Conservation (phyloP, 2,329 filamentous ascomycete species). For the Hymenoscyphus albidus region DNA sequence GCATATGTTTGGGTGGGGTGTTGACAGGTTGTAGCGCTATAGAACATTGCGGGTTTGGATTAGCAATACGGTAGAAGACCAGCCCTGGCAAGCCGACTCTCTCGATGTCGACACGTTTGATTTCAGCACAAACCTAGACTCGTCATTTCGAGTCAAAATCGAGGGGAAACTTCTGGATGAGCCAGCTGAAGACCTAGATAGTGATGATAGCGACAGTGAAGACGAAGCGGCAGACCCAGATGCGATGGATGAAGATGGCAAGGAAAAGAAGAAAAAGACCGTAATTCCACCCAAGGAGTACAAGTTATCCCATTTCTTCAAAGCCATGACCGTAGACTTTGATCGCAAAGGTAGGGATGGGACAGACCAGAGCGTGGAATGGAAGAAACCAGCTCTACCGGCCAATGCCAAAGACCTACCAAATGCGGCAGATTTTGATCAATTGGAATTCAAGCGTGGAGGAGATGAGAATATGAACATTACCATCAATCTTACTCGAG, state of each 20-base stretch:
- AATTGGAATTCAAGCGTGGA: constrained; percentile 84
- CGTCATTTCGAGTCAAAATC: constrained; percentile 86
- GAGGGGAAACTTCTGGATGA: constrained; percentile 81
- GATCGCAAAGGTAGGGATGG: constrained; percentile 57
- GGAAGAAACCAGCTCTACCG: constrained; percentile 71
- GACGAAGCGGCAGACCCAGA: constrained; percentile 40
- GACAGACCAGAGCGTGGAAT: constrained; percentile 64
- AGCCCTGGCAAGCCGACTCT: constrained; percentile 78
- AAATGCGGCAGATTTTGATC: constrained; percentile 77
- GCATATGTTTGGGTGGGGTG: not conserved
- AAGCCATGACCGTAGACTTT: constrained; percentile 70
- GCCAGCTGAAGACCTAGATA: constrained; percentile 50
- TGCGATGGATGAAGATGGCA: constrained; percentile 54
- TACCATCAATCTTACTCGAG: constrained; percentile 77
- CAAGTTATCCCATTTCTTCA: constrained; percentile 77
- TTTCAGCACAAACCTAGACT: constrained; percentile 71
- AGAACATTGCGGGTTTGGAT: constrained; percentile 91
- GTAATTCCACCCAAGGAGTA: constrained; percentile 45
- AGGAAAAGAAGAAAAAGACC: constrained; percentile 38
- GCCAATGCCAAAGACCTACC: constrained; percentile 47
- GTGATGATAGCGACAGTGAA: constrained; percentile 47
- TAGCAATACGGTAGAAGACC: constrained; percentile 89
- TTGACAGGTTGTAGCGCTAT: constrained; percentile 51
- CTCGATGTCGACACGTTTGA: constrained; percentile 74
- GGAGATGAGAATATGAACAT: constrained; percentile 92